Conservation (phyloP, 345 rosid species). For the Jatropha curcas region DNA sequence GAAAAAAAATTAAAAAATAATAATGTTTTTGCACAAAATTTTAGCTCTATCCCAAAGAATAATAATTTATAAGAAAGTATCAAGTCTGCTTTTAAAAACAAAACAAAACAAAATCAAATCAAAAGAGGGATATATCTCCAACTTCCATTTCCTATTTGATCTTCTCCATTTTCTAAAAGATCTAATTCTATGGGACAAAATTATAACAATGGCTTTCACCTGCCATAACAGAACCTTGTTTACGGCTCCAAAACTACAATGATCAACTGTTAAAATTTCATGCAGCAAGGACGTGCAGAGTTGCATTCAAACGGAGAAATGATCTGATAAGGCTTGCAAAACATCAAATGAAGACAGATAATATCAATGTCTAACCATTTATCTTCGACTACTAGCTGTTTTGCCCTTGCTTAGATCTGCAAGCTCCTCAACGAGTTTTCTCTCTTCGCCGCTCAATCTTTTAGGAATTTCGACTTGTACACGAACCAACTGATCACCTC, state of each 20-base stretch:
- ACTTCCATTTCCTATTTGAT: neutral
- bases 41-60: conserved; percentile 8
- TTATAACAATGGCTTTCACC: conserved; percentile 4
- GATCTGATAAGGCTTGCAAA: neutral
- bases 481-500: conserved; percentile 96
- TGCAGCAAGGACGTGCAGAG: neutral
- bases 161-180: neutral
- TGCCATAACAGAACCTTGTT: conserved; percentile 2
- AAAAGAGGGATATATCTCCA: neutral
- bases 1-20: too few relatives aligned
- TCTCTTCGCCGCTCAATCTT: conserved; percentile 81
- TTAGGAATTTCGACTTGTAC: conserved; percentile 98
- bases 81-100: neutral
- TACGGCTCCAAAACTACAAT: neutral
- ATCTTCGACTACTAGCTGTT: conserved; percentile 56
- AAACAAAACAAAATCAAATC: neutral
- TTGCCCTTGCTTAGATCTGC: conserved; percentile 87
- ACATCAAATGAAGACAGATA: neutral
- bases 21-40: neutral
- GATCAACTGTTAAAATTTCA: neutral
- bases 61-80: neutral
- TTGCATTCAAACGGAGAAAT: neutral
- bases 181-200: neutral
- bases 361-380: neutral
- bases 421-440: conserved; percentile 81